Conservation (phyloP, 2,329 filamentous ascomycete species). For the Aspergillus sp. region DNA sequence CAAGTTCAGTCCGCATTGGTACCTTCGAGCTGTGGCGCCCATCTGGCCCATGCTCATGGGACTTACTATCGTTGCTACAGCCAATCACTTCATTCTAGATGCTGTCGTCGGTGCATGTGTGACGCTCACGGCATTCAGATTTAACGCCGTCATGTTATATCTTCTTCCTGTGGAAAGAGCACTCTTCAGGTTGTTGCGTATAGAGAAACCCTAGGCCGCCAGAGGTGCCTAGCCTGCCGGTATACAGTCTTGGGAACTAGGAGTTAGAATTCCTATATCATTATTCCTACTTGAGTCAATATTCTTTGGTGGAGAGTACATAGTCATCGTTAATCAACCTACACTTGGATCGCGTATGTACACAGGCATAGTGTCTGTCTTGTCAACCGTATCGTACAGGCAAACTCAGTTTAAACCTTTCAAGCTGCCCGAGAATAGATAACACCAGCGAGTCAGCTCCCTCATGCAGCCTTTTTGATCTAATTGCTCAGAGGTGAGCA, state of each 20-base stretch:
- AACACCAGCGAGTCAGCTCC: too few species aligned
- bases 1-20: constrained; percentile 45
- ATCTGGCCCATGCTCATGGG: constrained; percentile 49
- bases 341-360: not conserved
- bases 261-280: not conserved
- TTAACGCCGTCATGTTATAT: constrained; percentile 25
- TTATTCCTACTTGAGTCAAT: not conserved
- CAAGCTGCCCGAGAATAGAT: not conserved
- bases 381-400: not conserved
- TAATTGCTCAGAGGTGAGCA: too few species aligned
- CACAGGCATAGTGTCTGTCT: not conserved
- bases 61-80: constrained; percentile 65
- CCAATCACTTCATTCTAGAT: constrained; percentile 69
- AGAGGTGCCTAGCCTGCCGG: not conserved
- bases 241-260: not conserved
- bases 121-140: constrained; percentile 24
- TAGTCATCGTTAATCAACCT: not conserved
- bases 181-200: constrained; percentile 20
- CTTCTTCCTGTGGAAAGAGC: constrained; percentile 26
- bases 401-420: not conserved
- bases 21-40: constrained; percentile 40
- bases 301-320: not conserved
- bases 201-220: constrained; percentile 28
- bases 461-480: too few species aligned
- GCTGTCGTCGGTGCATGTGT: constrained; percentile 60